Base-by-base conservation (phyloP, 2,329 filamentous ascomycete species). In the Colletotrichum sublineola region DNA sequence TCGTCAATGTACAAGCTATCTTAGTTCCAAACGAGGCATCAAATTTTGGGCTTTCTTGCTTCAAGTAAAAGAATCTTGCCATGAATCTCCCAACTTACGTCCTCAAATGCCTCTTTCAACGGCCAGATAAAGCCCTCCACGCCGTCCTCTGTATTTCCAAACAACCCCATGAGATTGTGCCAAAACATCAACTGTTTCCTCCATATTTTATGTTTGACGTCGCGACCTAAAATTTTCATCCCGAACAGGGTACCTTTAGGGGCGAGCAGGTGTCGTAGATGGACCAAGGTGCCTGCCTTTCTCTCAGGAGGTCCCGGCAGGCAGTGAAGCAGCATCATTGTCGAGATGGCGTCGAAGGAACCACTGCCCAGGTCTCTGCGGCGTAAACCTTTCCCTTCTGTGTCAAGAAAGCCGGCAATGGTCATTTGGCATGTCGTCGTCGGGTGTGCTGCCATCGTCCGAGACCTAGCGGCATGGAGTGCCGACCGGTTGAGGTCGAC, bases 251-350 rank as follows among this genome's bases (percentile, higher is more conserved):
- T 74, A 1, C 77, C 76, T 5, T 64, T 74, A 1, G 67, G 63
- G 9, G 72, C 71, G 9, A 79, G 71, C 12, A 75, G 73, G 12
- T 62, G 40, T 24, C 73, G 70, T 5, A 75, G 55, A 24, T 33
- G 29, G 9, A 71, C 50, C 36, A 75, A 24, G 31, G 67, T 72
- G 31, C 64, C 36, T 36, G 56, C 69, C 61, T 79, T 79, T 11
- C 61, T 52, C 11, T 74, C 75, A 0, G 75, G 53, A 0, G 76
- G 71, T 1, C 74, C 75, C 7, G 77, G 70, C 5, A 79, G 63
- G 65, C 78, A 79, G 71, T 80, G 78, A 15, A 79, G 73, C 11
- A 78, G 70, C 33, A 71, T 44, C 64, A 50, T 71, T 14, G 56
- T 52, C 6, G 68, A 71, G 20, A 71, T 71, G 1, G 44, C 52